A percentile compares a stretch with the other conserved stretches of the same genome.
These are phyloP conservation scores for Cnidoscolus chayamansa DNA, from an alignment of 441 rosid genomes.

Conservation along the genomic window DNA sequence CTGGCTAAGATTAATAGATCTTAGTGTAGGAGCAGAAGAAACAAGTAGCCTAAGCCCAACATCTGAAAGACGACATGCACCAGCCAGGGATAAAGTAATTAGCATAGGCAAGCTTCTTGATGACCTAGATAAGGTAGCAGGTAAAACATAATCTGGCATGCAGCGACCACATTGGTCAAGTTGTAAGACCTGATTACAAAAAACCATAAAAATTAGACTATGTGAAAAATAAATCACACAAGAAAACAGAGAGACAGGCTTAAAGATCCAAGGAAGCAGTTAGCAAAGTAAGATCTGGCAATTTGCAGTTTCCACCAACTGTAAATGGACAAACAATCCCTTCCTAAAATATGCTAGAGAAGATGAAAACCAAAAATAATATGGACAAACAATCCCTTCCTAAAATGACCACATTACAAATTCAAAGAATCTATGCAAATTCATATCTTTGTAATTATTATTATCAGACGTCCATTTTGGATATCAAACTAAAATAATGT, in stretches of 20 bases:
- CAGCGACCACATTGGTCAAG: constrained; percentile 85
- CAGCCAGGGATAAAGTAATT: constrained; percentile 58
- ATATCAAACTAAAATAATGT: background rate
- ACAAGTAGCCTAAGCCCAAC: constrained; percentile 58
- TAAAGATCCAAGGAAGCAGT: background rate
- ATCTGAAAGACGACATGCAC: constrained; percentile 86
- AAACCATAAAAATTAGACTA: constrained; percentile 19
- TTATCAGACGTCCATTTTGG: background rate
- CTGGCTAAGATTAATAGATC: constrained; percentile 69
- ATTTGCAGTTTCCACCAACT: background rate
- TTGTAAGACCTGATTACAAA: constrained; percentile 69
- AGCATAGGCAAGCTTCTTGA: constrained; percentile 53
- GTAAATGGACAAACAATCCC: background rate
- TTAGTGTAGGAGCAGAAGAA: constrained; percentile 60
- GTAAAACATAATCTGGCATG: constrained; percentile 59
- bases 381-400: background rate
- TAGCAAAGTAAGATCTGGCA: background rate
- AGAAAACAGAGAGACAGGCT: no score
- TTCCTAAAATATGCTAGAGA: background rate
- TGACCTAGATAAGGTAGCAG: constrained; percentile 51
- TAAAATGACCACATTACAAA: background rate
- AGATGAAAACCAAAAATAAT: background rate
- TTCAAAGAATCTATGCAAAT: background rate
- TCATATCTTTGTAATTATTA: background rate
- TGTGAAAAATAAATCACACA: background rate